Percentiles rank a stretch among this genome's conserved stretches.
Evolutionary conservation across 257 asterid genomes (phyloP).

Genomic region (Forsythia suspensa): DNA sequence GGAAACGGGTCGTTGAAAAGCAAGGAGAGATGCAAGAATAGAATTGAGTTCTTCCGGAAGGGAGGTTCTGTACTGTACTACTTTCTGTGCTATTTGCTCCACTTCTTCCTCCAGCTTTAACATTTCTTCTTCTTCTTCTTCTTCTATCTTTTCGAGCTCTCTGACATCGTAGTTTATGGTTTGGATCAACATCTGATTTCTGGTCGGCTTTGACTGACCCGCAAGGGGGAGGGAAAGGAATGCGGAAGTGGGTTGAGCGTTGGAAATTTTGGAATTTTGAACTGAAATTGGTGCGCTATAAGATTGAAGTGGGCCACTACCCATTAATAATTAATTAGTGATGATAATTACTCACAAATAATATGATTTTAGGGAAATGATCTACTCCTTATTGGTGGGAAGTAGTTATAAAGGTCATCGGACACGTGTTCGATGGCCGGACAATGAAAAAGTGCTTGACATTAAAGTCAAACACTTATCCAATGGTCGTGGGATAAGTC

Average conservation of each 20-base stretch:
- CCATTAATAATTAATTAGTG: too few species aligned
- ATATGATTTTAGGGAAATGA: too few species aligned
- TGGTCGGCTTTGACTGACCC: slow-evolving; percentile 16
- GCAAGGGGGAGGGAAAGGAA: neutral
- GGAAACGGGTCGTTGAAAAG: slow-evolving; percentile 47
- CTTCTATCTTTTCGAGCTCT: slow-evolving; percentile 35
- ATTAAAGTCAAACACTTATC: too few species aligned
- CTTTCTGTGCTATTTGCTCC: slow-evolving; percentile 50
- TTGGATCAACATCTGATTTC: slow-evolving; percentile 28
- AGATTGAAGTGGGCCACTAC: neutral
- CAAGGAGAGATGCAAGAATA: slow-evolving; percentile 50
- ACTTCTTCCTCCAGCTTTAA: slow-evolving; percentile 55
- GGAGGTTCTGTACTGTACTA: slow-evolving; percentile 47
- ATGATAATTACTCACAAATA: too few species aligned
- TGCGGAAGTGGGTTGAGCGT: slow-evolving; percentile 27
- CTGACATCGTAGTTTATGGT: slow-evolving; percentile 29
- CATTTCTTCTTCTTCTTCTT: slow-evolving; percentile 37
- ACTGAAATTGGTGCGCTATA: slow-evolving; percentile 11
- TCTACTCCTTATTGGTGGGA: too few species aligned
- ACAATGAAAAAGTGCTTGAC: too few species aligned
- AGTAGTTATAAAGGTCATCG: too few species aligned
- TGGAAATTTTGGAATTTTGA: slow-evolving; percentile 19
- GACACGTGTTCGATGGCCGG: too few species aligned
- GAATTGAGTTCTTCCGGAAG: slow-evolving; percentile 53
- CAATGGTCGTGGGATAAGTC: too few species aligned